Evolutionary conservation across 2,329 filamentous ascomycete species (phyloP), one percentile per base, ranked within the genome.

Genomic region (Neofusicoccum umdonicola): DNA sequence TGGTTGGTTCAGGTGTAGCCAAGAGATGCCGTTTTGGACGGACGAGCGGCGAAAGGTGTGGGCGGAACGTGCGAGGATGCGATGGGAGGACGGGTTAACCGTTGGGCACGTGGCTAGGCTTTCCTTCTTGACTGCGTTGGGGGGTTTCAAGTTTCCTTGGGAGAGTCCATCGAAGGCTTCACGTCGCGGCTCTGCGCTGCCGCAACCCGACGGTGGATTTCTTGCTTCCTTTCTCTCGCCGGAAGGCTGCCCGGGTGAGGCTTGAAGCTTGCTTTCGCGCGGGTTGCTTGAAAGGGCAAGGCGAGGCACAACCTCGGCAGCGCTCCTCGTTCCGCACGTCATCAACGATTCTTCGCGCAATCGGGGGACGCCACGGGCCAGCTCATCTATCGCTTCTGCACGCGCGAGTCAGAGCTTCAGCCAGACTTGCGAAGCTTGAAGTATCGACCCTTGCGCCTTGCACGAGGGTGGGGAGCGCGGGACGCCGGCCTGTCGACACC

Each of bases 11-110:
- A 58, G 41, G n/a, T 19, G 41, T 17, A 47, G 56, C 56, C 56
- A 60, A 22, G 17, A 60, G 56, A 37, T 60, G 15, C 56, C 56
- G 27, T 60, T 60, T 60, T 37, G 41, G 50, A 52, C 31, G 37
- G 3, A 31, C n/a, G 50, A 7, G 8, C 15, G 34, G 19, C 31
- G 41, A 15, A 15, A 15, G 44, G n/a, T 13, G 17, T n/a, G 8
- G 48, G 54, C 15, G 7, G 13, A 22, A 12, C 39, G 17, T n/a
- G 31, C 31, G 61, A n/a, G 50, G 37, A 37, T 27, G 44, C 35
- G 37, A 31, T 48, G 19, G n/a, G 41, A 34, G 44, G 22, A 31
- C 5, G 35, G 57, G 44, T 31, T 50, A 22, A 31, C 19, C 17
- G 41, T 12, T n/a, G 39, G 39, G 11, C 13, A 50, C 34, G 34